A percentile compares a stretch with the other conserved stretches of the same genome.
These are phyloP conservation scores for Lonicera japonica DNA, from an alignment of 129 eudicot genomes.

Conservation along the genomic window DNA sequence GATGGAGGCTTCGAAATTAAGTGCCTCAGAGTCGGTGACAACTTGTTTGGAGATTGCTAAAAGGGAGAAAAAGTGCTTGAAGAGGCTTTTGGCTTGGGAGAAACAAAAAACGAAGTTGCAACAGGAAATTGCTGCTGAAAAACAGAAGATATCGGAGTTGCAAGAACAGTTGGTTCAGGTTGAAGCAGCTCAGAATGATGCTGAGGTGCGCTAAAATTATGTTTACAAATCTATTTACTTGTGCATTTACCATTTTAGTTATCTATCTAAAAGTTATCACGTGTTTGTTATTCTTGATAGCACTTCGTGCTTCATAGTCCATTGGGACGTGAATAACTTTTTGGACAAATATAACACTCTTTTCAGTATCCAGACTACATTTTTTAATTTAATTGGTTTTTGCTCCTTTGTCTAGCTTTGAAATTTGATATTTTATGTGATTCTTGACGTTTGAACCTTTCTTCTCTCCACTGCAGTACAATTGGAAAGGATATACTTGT, in stretches of 20 bases:
- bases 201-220: constrained; percentile 54
- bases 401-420: no score
- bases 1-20: constrained; percentile 92
- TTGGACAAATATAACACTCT: no score
- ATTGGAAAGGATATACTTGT: no score
- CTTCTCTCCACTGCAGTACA: no score
- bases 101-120: constrained; percentile 82
- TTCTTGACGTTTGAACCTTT: no score
- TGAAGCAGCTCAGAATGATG: constrained; percentile 55
- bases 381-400: no score
- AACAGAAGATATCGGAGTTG: constrained; percentile 53
- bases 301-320: no score
- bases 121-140: constrained; percentile 85
- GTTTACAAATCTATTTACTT: constrained; percentile 2
- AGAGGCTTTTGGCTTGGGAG: constrained; percentile 89
- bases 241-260: background rate
- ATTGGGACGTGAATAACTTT: no score
- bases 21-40: constrained; percentile 88
- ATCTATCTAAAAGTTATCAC: no score
- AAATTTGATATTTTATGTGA: no score
- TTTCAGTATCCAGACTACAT: no score
- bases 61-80: constrained; percentile 85
- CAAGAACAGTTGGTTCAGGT: constrained; percentile 54
- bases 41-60: constrained; percentile 81
- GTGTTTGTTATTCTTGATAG: no score